Base-by-base conservation (phyloP, 2,329 filamentous ascomycete species). In the Nigrospora osmanthi region DNA sequence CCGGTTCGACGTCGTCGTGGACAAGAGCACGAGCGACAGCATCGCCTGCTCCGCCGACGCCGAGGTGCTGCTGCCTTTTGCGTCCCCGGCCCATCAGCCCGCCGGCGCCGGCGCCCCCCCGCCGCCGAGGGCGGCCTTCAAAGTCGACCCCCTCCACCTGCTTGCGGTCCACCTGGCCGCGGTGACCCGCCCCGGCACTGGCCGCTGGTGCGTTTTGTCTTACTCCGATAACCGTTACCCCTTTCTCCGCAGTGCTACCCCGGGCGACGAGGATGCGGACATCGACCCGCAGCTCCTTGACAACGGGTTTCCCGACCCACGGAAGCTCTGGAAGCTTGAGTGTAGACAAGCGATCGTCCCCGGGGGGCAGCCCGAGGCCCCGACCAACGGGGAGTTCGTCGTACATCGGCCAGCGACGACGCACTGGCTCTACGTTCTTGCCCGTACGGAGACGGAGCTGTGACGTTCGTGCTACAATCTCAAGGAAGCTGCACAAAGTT, bases 21-120 rank as follows among this genome's bases (percentile, higher is more conserved):
- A 45, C 33, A 45, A 45, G 14, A 45, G 43, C 38, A 45, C 43
- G 14, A 41, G 43, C 38, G 43, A 45, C 33, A 30, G 37, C 32
- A 41, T 45, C 15, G 19, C 32, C n/a, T 41, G 38, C 28, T 17
- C 43, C 13, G 43, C 35, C 3, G 43, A 45, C 17, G 23, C 34
- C 11, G n/a, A 23, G 4, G 32, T 45, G 33, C 14, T 10, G 11
- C 38, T 45, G 3, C 43, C 43, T 19, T 40, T 35, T 17, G 4
- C 11, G 15, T 19, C 32, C 32, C 31, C 36, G 2, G 16, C 39
- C 15, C 13, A 10, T 14, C 16, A n/a, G n/a, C n/a, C n/a, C n/a
- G n/a, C 32, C 11, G 16, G 28, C 10, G 38, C 33, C 5, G 28
- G 13, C n/a, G 7, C 30, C 11, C 3, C 28, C 2, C 12, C 31